A percentile compares a stretch with the other conserved stretches of the same genome.
Conservation (phyloP, 352 stramenopile genomes). For the Pythium sukuiense region DNA sequence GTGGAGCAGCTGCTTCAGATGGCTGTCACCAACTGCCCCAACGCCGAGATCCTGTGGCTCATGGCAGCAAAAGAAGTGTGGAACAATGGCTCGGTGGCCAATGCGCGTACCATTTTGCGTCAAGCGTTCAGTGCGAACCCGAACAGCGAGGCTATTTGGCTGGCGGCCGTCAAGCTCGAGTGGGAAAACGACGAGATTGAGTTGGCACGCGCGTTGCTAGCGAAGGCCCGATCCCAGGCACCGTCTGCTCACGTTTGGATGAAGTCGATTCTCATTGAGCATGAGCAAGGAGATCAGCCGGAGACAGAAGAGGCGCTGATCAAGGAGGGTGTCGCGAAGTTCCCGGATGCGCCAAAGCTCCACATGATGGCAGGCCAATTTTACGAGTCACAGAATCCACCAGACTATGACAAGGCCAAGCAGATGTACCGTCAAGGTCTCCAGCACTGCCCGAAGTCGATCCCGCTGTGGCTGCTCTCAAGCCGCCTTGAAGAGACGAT, state of each 20-base stretch:
- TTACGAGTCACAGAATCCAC: constrained; percentile 61
- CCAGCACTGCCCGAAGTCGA: constrained; percentile 90
- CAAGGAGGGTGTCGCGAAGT: constrained; percentile 88
- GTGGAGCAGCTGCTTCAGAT: constrained; percentile 90
- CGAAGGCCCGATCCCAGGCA: constrained; percentile 77
- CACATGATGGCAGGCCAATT: constrained; percentile 99
- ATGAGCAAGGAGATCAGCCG: constrained; percentile 70
- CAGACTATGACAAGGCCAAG: constrained; percentile 75
- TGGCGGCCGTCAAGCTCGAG: constrained; percentile 98
- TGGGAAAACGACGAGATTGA: constrained; percentile 98
- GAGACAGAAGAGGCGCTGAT: constrained; percentile 86
- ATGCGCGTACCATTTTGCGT: constrained; percentile 92
- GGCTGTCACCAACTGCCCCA: constrained; percentile 92
- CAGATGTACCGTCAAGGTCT: constrained; percentile 93
- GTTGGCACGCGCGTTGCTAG: constrained; percentile 82
- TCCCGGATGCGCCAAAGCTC: constrained; percentile 93
- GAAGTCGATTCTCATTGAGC: constrained; percentile 97
- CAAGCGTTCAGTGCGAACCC: constrained; percentile 97
- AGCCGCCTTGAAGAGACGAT: constrained; percentile 93
- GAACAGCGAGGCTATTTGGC: constrained; percentile 94
- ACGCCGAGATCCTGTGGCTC: constrained; percentile 97
- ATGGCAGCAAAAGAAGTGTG: constrained; percentile 98
- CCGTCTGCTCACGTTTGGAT: constrained; percentile 95
- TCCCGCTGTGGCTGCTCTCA: constrained; percentile 94
- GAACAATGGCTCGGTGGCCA: constrained; percentile 91